A percentile compares a stretch with the other conserved stretches of the same genome.
These are phyloP conservation scores for Blastocystis sp. DNA, from an alignment of 352 stramenopile species.

Conservation along the genomic window DNA sequence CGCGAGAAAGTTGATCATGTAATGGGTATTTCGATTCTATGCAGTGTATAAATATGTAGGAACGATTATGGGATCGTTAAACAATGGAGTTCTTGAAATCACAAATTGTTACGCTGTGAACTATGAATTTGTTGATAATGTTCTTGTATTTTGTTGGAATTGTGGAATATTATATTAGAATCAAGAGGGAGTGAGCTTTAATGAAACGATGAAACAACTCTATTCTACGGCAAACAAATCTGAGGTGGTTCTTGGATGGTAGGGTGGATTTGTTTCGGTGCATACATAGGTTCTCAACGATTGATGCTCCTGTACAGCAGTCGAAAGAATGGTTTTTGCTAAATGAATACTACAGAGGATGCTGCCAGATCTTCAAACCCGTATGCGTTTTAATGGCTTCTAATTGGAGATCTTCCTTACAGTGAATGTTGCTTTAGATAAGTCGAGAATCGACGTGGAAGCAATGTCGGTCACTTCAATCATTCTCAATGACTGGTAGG, in stretches of 20 bases:
- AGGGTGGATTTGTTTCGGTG: not conserved
- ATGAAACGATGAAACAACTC: not conserved
- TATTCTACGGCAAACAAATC: conserved; percentile 23
- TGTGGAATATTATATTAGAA: not conserved
- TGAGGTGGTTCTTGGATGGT: conserved; percentile 23
- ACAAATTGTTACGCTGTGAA: conserved; percentile 31
- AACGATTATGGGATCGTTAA: conserved; percentile 50
- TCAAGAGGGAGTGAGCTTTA: not conserved
- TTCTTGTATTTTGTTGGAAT: not conserved
- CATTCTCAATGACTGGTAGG: not conserved
- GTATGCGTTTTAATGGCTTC: not conserved
- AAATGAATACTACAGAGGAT: conserved; percentile 13
- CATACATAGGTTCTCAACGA: not conserved
- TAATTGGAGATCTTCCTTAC: conserved; percentile 11
- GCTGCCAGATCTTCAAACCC: conserved; percentile 6
- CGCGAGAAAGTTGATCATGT: not conserved
- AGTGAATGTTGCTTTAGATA: not conserved
- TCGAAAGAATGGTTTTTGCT: conserved; percentile 15
- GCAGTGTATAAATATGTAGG: not conserved
- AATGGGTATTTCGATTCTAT: not conserved
- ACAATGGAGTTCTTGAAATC: conserved; percentile 48
- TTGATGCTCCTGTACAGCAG: not conserved
- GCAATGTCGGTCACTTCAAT: not conserved
- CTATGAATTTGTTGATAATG: conserved; percentile 26
- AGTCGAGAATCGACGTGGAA: not conserved